Evolutionary conservation across 192 early-diverging fungal genomes (phyloP).

Genomic region (Paraglomus occultum): DNA sequence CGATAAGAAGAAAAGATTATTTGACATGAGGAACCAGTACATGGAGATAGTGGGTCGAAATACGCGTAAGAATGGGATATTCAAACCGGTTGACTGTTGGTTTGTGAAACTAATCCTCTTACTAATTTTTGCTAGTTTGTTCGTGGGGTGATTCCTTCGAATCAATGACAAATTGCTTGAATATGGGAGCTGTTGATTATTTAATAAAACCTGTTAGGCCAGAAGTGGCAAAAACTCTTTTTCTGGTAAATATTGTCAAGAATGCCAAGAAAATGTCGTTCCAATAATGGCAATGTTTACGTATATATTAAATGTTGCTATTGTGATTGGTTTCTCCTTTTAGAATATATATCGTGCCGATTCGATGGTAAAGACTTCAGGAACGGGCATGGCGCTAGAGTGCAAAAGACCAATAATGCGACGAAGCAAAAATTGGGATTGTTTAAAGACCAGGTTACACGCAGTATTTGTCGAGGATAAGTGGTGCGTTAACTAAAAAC

Average conservation of each 20-base stretch:
- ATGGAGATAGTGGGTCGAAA: neutral
- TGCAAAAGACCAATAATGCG: constrained; percentile 37
- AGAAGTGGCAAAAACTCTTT: constrained; percentile 51
- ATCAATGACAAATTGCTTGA: constrained; percentile 47
- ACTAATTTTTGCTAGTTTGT: constrained; percentile 36
- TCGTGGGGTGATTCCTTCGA: constrained; percentile 38
- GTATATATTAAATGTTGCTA: neutral
- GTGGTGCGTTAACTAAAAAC: constrained; percentile 31
- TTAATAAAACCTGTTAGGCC: constrained; percentile 51
- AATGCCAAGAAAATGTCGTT: neutral
- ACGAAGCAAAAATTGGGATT: constrained; percentile 28
- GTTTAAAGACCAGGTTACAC: constrained; percentile 35
- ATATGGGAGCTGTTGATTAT: constrained; percentile 54
- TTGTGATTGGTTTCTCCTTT: neutral
- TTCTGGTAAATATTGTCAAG: constrained; percentile 45
- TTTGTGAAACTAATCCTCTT: constrained; percentile 31
- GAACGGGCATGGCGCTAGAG: constrained; percentile 31
- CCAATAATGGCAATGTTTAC: neutral
- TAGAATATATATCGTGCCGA: constrained; percentile 39
- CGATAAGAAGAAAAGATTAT: neutral
- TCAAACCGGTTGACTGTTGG: neutral
- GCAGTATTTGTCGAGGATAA: constrained; percentile 45
- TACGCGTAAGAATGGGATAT: neutral
- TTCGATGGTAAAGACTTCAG: constrained; percentile 25
- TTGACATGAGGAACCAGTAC: neutral